Evolutionary conservation across 1,284 basidiomycete species (phyloP), one percentile per base, ranked within the genome.

Genomic region (Leccinum pachyderme): DNA sequence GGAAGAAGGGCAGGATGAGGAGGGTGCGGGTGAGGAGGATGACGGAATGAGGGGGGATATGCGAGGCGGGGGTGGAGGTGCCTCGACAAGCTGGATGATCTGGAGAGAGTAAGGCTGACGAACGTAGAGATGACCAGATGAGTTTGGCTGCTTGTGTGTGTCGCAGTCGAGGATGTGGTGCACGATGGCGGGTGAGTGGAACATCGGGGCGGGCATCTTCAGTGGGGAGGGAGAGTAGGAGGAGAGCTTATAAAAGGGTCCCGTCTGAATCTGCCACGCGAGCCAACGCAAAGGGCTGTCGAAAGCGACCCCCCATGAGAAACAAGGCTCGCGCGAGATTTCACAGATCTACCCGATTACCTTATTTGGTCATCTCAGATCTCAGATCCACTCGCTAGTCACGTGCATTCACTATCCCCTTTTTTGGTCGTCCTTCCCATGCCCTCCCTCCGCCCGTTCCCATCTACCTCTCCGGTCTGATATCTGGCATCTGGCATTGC

Each of bases 31-130:
- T 2, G 68, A 54, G 5, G 67, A 71, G 35, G 68, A 72, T 24
- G 77, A 75, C 37, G 72, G 67, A 49, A 77, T 70, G 59, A 77
- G 75, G 51, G 76, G 74, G 44, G 75, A 66, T 37, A 79, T 75
- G 44, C 69, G 56, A 45, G 56, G 65, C 0, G 83, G 80, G 0
- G 86, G 85, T 2, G 84, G 76, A 0, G 83, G 67, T 5, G 80
- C 83, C 66, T 89, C 86, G 49, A 82, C 81, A 72, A 89, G 87
- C 71, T 88, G 80, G 55, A 89, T 89, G 73, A 89, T 82, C 71
- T 84, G 81, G 28, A 84, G 70, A 18, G 81, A 72, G 67, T 78
- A 76, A 1, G 77, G 81, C 57, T 82, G 79, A 62, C 75, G 73
- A 59, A 80, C 70, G 71, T 78, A 81, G 65, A 82, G 69, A 51